Percentiles rank a stretch among this genome's conserved stretches.
These are phyloP conservation scores for Vitis cinerea DNA, from an alignment of 164 flowering plant genomes.

Conservation along the genomic window DNA sequence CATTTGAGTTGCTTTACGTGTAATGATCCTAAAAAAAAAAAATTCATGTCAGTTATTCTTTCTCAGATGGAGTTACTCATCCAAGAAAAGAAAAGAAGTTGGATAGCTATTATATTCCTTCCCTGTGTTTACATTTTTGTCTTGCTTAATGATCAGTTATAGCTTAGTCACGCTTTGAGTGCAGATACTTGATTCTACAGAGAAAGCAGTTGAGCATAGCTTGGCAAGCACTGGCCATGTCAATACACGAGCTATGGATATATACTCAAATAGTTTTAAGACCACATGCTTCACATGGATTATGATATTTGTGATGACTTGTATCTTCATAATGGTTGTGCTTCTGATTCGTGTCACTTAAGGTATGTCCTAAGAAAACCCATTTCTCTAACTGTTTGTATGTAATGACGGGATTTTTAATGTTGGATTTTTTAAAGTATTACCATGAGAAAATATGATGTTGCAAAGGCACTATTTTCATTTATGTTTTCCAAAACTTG, in stretches of 20 bases:
- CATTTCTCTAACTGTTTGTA: too few relatives aligned
- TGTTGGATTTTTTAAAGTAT: neutral
- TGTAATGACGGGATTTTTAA: too few relatives aligned
- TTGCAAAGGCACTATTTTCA: too few relatives aligned
- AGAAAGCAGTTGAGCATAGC: constrained; percentile 91
- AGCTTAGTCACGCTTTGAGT: constrained; percentile 5
- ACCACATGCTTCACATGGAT: constrained; percentile 92
- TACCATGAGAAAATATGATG: too few relatives aligned
- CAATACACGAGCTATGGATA: constrained; percentile 54
- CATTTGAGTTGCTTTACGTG: too few relatives aligned
- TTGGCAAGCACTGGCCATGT: constrained; percentile 84
- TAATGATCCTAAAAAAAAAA: neutral
- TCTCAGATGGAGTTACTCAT: neutral
- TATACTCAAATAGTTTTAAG: constrained; percentile 65
- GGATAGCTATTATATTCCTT: neutral
- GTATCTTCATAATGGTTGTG: constrained; percentile 83
- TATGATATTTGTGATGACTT: constrained; percentile 64
- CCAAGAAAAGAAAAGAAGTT: too few relatives aligned
- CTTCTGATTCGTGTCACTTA: constrained; percentile 87
- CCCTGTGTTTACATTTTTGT: neutral
- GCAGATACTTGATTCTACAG: constrained; percentile 95
- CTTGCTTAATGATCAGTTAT: neutral
- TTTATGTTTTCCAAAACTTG: too few relatives aligned
- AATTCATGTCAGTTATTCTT: neutral
- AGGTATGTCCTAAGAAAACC: neutral